Percentiles rank a stretch among this genome's conserved stretches.
Conservation (phyloP, 805 yeast genomes). For the Teunomyces lycoperdinae region DNA sequence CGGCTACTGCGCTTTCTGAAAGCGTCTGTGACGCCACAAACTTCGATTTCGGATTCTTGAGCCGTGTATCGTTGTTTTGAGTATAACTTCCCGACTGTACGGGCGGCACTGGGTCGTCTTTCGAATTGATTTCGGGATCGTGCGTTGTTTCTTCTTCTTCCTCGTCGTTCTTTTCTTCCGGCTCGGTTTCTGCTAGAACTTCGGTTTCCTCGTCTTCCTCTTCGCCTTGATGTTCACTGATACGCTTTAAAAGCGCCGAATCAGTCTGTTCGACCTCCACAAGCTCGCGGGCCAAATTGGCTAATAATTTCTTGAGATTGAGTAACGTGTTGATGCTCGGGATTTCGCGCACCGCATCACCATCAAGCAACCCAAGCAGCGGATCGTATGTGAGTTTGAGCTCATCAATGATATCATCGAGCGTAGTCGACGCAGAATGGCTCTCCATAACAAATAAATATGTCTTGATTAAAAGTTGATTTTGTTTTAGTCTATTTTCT, state of each 20-base stretch:
- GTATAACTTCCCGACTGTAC: conserved; percentile 44
- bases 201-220: conserved; percentile 11
- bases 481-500: not conserved
- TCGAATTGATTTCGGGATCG: conserved; percentile 15
- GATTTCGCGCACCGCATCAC: conserved; percentile 46
- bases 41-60: conserved; percentile 72
- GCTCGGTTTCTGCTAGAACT: conserved; percentile 5
- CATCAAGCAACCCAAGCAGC: conserved; percentile 59
- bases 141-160: conserved; percentile 6
- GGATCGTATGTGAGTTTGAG: conserved; percentile 55
- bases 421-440: conserved; percentile 36
- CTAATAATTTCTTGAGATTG: conserved; percentile 44
- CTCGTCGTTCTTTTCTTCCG: conserved; percentile 4
- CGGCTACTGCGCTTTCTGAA: conserved; percentile 59
- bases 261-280: conserved; percentile 32
- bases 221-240: conserved; percentile 12
- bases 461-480: too few species aligned
- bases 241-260: conserved; percentile 19
- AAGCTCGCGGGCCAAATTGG: conserved; percentile 38
- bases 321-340: conserved; percentile 43
- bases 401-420: conserved; percentile 52
- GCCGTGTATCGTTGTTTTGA: conserved; percentile 54
- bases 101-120: conserved; percentile 43
- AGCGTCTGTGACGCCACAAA: conserved; percentile 68
- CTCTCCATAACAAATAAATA: not conserved